These are phyloP conservation scores for Trifolium fragiferum DNA, from an alignment of 306 rosid species.

Conservation along the genomic window DNA sequence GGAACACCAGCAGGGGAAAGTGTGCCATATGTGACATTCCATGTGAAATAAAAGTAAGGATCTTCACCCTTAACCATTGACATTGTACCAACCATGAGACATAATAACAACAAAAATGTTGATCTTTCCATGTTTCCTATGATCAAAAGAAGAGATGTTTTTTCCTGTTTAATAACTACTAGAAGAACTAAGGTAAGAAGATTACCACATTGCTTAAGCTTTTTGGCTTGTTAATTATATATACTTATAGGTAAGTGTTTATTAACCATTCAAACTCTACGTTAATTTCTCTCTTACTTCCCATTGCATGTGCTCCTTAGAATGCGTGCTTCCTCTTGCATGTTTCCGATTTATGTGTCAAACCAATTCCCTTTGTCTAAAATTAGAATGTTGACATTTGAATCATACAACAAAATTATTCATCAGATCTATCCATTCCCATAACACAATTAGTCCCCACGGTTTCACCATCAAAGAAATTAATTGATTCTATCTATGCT, in stretches of 20 bases:
- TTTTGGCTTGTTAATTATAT: conserved; percentile 30
- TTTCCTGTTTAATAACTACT: not conserved
- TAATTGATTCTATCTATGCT: too few species aligned
- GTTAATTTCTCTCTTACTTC: conserved; percentile 16
- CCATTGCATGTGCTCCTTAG: conserved; percentile 43
- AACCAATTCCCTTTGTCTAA: not conserved
- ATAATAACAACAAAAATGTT: conserved; percentile 43
- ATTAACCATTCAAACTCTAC: conserved; percentile 42
- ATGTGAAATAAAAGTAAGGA: conserved; percentile 68
- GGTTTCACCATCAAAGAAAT: not conserved
- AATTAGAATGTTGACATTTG: conserved; percentile 17
- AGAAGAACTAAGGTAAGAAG: not conserved
- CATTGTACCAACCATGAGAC: conserved; percentile 45
- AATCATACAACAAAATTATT: not conserved
- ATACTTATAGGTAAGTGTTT: not conserved
- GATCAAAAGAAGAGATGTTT: not conserved
- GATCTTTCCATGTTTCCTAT: conserved; percentile 20
- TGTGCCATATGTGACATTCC: conserved; percentile 82
- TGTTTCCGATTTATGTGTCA: not conserved
- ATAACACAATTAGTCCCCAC: not conserved
- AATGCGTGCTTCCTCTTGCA: conserved; percentile 49
- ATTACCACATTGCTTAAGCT: not conserved
- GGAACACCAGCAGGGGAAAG: conserved; percentile 80
- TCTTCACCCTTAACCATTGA: conserved; percentile 55
- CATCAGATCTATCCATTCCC: not conserved